Evolutionary conservation across 192 early-diverging fungal species (phyloP), one percentile per base, ranked within the genome.

Genomic region (Entomortierella parvispora): DNA sequence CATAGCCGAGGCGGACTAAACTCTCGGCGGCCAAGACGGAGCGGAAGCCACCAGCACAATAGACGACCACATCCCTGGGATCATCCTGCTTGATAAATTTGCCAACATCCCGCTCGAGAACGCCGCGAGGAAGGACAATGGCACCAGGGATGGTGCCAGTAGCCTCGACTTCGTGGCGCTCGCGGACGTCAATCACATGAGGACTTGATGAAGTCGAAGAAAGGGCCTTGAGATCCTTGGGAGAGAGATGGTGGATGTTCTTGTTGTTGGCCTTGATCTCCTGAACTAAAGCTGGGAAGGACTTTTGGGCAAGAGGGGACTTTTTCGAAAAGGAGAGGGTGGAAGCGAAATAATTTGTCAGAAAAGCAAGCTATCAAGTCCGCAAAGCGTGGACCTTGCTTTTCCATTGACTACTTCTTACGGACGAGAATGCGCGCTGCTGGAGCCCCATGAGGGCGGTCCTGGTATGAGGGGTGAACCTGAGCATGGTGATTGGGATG

Each of bases 21-120:
- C 77, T 76, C 62, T 83, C 83, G 12, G 86, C 86, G 1, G 86
- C 83, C 52, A 87, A 61, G 20, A 85, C 56, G 43, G 83, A 84
- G 18, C 75, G 69, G 25, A 83, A 65, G 3, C 86, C 86, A n/a
- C 86, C 86, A 15, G 86, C 86, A 62, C 86, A 87, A 62, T 87
- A 87, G 11, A 87, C 51, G 22, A 87, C 76, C 28, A 87, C 64
- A 22, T 81, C 74, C 52, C 80, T 74, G 17, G 78, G 58, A 56
- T 76, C 78, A 14, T 79, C 71, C 28, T 67, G 66, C 29, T 71
- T 64, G 3, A 85, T 64, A 28, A 83, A 66, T 43, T 83, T 82
- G 26, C 81, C 82, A 14, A 87, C 53, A 52, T 83, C 71, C 14
- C 82, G 53, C 28, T 87, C 86, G 11, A 87, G 50, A 6, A 87